Evolutionary conservation across 2,329 filamentous ascomycete genomes (phyloP).

Genomic region (Blastomyces parvus): DNA sequence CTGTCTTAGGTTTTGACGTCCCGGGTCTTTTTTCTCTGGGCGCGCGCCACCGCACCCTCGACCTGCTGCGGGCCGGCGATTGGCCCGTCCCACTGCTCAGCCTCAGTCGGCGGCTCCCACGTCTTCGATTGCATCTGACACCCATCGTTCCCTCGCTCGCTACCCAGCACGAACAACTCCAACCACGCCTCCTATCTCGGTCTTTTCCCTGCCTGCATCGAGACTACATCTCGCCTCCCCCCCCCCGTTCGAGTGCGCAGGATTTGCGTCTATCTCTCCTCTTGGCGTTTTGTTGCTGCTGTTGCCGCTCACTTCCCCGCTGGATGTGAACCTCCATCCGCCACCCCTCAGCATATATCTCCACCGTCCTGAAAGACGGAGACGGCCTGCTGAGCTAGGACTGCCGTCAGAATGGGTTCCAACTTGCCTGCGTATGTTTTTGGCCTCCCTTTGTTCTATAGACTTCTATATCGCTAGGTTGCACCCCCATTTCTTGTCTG

Average conservation of each 20-base stretch:
- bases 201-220: background rate
- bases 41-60: background rate
- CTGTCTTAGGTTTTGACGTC: background rate
- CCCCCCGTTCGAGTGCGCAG: background rate
- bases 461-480: conserved; percentile 13
- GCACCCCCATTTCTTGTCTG: conserved; percentile 20
- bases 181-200: background rate
- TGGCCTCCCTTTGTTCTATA: background rate
- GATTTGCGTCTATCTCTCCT: background rate
- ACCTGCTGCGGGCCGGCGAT: background rate
- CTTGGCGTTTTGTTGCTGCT: background rate
- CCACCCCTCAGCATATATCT: background rate
- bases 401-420: conserved; percentile 43
- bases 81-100: conserved; percentile 2
- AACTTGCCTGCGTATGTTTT: conserved; percentile 49
- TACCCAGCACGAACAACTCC: background rate
- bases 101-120: conserved; percentile 4
- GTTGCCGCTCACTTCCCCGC: background rate
- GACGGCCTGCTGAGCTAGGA: conserved; percentile 8
- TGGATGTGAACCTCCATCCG: conserved; percentile 2
- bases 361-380: conserved; percentile 6
- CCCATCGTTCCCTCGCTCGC: no score
- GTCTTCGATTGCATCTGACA: background rate
- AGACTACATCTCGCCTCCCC: background rate
- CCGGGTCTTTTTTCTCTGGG: background rate